These are phyloP conservation scores for Plasmopara viticola DNA, from an alignment of 352 stramenopile genomes.

Conservation along the genomic window DNA sequence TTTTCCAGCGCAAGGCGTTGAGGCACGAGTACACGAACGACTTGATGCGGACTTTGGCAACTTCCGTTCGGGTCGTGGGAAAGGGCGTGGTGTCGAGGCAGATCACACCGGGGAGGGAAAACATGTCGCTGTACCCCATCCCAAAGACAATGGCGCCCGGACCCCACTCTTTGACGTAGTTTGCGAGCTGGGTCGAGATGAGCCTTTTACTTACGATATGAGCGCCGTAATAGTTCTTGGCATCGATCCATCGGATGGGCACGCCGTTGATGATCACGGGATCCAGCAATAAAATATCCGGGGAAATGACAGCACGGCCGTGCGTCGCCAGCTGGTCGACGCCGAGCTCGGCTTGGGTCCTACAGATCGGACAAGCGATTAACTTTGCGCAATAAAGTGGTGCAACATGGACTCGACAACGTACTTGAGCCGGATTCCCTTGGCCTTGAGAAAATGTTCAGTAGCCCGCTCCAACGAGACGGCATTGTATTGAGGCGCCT, in stretches of 20 bases:
- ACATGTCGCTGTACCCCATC: slow-evolving; percentile 87
- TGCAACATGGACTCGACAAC: slow-evolving; percentile 4
- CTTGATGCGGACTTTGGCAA: slow-evolving; percentile 70
- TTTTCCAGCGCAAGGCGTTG: slow-evolving; percentile 73
- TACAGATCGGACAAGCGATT: slow-evolving; percentile 13
- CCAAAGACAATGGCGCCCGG: slow-evolving; percentile 79
- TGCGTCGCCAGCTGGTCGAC: slow-evolving; percentile 54
- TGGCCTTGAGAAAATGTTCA: slow-evolving; percentile 61
- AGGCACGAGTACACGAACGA: slow-evolving; percentile 60
- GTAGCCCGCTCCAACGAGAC: slow-evolving; percentile 69
- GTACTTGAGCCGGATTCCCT: slow-evolving; percentile 76
- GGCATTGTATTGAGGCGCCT: slow-evolving; percentile 58
- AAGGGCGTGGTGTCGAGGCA: slow-evolving; percentile 82
- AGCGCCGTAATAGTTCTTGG: slow-evolving; percentile 86
- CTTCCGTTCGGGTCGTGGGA: slow-evolving; percentile 62
- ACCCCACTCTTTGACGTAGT: slow-evolving; percentile 84
- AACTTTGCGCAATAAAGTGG: neutral
- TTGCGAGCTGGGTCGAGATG: slow-evolving; percentile 73
- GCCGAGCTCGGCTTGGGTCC: slow-evolving; percentile 67
- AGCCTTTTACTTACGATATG: slow-evolving; percentile 84
- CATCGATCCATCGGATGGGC: slow-evolving; percentile 82
- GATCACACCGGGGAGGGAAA: slow-evolving; percentile 69
- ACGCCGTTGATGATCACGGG: slow-evolving; percentile 79
- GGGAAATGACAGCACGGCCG: slow-evolving; percentile 69
- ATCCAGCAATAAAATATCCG: slow-evolving; percentile 75